These are phyloP conservation scores for Phenoliferia sp. DNA, from an alignment of 1,284 basidiomycete species.

Conservation along the genomic window DNA sequence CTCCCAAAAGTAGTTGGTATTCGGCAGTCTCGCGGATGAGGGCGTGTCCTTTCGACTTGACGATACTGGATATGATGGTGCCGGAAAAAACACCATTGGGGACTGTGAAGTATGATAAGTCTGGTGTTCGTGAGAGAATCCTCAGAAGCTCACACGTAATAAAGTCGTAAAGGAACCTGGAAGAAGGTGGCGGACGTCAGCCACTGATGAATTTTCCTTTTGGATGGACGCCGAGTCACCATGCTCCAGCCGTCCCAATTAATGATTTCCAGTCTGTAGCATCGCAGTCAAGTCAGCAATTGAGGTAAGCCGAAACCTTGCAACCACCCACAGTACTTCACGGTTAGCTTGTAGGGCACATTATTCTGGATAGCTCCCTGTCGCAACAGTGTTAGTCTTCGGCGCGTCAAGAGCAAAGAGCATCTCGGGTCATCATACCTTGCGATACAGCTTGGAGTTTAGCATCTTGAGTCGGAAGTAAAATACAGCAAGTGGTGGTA, in stretches of 20 bases:
- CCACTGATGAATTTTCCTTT: not conserved
- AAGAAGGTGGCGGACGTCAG: not conserved
- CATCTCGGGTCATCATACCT: slow-evolving; percentile 30
- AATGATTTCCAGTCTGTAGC: slow-evolving; percentile 66
- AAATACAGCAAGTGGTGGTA: slow-evolving; percentile 63
- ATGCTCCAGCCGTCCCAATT: slow-evolving; percentile 65
- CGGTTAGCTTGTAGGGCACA: slow-evolving; percentile 60
- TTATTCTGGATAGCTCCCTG: slow-evolving; percentile 56
- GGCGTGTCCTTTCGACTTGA: slow-evolving; percentile 26
- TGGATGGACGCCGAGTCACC: not conserved
- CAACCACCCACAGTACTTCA: no score
- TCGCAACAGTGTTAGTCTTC: not conserved
- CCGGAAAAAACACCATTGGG: slow-evolving; percentile 55
- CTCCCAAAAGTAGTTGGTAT: slow-evolving; percentile 64
- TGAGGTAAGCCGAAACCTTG: no score
- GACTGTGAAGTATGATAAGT: slow-evolving; percentile 66
- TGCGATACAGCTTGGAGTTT: slow-evolving; percentile 60
- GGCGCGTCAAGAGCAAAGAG: not conserved
- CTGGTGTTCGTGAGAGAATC: no score
- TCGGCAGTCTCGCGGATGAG: slow-evolving; percentile 47
- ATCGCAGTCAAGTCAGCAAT: no score
- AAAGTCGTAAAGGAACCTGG: slow-evolving; percentile 62
- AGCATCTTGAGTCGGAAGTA: slow-evolving; percentile 67
- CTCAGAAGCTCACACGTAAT: not conserved
- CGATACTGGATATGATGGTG: slow-evolving; percentile 19